Evolutionary conservation across 805 yeast species (phyloP).

Genomic region (Zygosaccharomyces siamensis): DNA sequence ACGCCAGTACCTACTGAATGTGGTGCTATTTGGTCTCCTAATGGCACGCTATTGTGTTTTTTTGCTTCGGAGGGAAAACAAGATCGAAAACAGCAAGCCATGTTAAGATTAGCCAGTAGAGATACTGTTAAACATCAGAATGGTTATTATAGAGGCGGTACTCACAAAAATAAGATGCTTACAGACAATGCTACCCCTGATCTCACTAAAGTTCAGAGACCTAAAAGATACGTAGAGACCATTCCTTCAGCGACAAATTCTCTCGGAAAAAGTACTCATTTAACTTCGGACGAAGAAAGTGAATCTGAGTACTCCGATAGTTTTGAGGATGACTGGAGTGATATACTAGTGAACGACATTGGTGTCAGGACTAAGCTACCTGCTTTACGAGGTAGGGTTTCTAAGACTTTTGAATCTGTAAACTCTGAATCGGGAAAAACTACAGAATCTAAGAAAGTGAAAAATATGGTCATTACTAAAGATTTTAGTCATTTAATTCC

Average conservation of each 20-base stretch:
- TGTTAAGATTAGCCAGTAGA: slow-evolving; percentile 23
- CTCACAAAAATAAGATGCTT: slow-evolving; percentile 1
- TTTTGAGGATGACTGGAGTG: slow-evolving; percentile 65
- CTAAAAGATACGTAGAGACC: slow-evolving; percentile 34
- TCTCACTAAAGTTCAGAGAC: slow-evolving; percentile 18
- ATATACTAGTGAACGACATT: slow-evolving; percentile 54
- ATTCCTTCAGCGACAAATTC: slow-evolving; percentile 13
- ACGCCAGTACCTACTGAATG: slow-evolving; percentile 92
- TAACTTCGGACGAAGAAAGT: slow-evolving; percentile 25
- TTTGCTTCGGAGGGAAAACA: slow-evolving; percentile 53
- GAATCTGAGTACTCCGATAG: slow-evolving; percentile 47
- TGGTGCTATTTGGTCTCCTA: slow-evolving; percentile 83
- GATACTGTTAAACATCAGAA: slow-evolving; percentile 23
- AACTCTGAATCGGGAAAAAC: slow-evolving; percentile 26
- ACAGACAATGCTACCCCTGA: slow-evolving; percentile 5
- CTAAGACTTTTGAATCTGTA: slow-evolving; percentile 24
- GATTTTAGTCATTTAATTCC: slow-evolving; percentile 73
- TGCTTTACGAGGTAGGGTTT: slow-evolving; percentile 36
- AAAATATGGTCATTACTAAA: slow-evolving; percentile 55
- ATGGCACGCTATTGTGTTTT: slow-evolving; percentile 77
- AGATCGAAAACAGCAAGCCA: slow-evolving; percentile 38
- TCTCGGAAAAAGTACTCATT: slow-evolving; percentile 15
- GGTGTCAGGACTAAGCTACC: slow-evolving; percentile 48
- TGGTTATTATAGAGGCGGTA: neutral
- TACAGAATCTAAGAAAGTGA: slow-evolving; percentile 30